These are phyloP conservation scores for Debaryomycetaceae sp. DNA, from an alignment of 1,139 yeast genomes.

Conservation along the genomic window DNA sequence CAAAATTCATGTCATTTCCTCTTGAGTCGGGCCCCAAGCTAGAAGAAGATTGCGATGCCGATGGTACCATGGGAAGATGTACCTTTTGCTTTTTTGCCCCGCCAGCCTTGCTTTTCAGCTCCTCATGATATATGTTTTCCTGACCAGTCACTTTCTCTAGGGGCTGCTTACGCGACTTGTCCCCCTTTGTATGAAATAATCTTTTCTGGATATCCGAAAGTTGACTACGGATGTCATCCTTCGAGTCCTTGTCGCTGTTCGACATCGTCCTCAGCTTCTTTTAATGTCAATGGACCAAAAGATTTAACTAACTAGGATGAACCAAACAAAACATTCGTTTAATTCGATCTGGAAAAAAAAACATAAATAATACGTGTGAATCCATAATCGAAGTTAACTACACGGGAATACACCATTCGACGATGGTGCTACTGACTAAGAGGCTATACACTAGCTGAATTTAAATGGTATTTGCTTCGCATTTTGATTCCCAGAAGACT, in stretches of 20 bases:
- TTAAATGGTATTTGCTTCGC: too few relatives aligned
- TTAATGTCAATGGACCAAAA: neutral
- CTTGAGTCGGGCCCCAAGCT: constrained; percentile 43
- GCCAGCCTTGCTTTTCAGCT: neutral
- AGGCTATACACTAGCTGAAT: too few relatives aligned
- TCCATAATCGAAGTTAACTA: neutral
- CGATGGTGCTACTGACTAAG: too few relatives aligned
- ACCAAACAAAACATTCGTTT: too few relatives aligned
- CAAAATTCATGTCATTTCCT: constrained; percentile 72
- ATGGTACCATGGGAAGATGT: constrained; percentile 12
- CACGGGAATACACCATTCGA: too few relatives aligned
- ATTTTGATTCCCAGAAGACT: too few relatives aligned
- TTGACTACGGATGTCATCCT: constrained; percentile 51
- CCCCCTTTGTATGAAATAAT: constrained; percentile 32
- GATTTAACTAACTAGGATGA: too few relatives aligned
- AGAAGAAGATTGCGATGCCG: constrained; percentile 25
- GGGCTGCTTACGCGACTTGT: constrained; percentile 4
- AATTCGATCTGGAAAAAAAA: too few relatives aligned
- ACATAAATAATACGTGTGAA: neutral
- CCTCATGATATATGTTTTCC: constrained; percentile 1
- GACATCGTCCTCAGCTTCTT: constrained; percentile 7
- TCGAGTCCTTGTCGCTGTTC: constrained; percentile 8
- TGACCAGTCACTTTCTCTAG: constrained; percentile 1
- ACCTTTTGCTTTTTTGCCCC: constrained; percentile 3
- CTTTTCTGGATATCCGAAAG: constrained; percentile 58